Conservation (phyloP, 2,329 filamentous ascomycete species). For the Fusarium solani-melongenae region DNA sequence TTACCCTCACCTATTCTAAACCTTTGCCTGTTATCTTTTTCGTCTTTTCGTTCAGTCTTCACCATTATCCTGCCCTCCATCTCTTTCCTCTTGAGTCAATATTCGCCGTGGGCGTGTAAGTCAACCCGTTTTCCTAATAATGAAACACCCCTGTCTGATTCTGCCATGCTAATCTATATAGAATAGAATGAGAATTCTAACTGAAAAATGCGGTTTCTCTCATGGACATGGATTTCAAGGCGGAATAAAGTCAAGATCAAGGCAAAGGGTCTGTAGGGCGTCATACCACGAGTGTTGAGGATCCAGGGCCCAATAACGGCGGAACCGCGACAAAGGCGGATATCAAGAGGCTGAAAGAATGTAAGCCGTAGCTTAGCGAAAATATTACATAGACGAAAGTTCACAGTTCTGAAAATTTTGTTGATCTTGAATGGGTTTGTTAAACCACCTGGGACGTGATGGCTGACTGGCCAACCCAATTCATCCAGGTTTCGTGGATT, state of each 20-base stretch:
- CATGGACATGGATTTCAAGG: neutral
- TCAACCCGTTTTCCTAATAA: neutral
- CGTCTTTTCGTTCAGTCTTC: neutral
- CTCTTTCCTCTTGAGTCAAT: neutral
- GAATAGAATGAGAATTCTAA: neutral
- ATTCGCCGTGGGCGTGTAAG: neutral
- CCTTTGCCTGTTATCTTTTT: neutral
- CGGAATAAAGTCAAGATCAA: neutral
- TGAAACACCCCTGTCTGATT: neutral
- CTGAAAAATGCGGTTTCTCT: neutral
- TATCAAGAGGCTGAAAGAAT: neutral
- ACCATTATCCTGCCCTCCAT: neutral
- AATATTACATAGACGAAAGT: neutral
- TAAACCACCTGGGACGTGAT: neutral
- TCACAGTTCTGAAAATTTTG: neutral
- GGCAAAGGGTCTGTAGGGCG: neutral
- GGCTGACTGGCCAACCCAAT: neutral
- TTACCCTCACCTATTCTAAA: neutral
- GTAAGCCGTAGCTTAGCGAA: neutral
- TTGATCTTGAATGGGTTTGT: neutral
- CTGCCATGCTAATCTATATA: neutral
- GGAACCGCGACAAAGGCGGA: neutral
- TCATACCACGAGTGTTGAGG: neutral
- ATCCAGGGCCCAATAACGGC: neutral
- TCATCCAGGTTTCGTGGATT: neutral